Percentiles rank a stretch among this genome's conserved stretches.
Conservation (phyloP, 305 asterid genomes). For the Ilex paraguariensis region DNA sequence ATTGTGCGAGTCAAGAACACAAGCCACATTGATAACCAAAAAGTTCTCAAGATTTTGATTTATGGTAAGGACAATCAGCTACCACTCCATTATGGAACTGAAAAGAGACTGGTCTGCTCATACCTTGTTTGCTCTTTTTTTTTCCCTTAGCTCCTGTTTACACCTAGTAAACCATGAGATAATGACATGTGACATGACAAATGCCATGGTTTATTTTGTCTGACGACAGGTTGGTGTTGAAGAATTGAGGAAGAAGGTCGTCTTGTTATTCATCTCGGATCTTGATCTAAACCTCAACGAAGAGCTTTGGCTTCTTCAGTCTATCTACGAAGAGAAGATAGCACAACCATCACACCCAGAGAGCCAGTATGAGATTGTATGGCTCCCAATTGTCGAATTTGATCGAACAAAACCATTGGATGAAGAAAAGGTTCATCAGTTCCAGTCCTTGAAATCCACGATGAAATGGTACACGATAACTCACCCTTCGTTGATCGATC, state of each 20-base stretch:
- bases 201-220: not conserved
- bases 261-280: constrained; percentile 66
- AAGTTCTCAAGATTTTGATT: constrained; percentile 51
- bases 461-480: constrained; percentile 90
- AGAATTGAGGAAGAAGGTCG: constrained; percentile 50
- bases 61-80: constrained; percentile 54
- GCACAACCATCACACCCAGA: constrained; percentile 48
- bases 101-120: constrained; percentile 42
- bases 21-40: constrained; percentile 74
- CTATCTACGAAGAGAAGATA: constrained; percentile 46
- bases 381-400: constrained; percentile 53
- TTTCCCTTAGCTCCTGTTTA: not conserved
- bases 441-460: constrained; percentile 38
- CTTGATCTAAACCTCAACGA: constrained; percentile 56
- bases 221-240: constrained; percentile 57
- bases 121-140: not conserved
- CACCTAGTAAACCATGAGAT: too few relatives aligned
- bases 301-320: constrained; percentile 66
- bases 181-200: too few relatives aligned
- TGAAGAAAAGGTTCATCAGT: constrained; percentile 24
- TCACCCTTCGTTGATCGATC: constrained; percentile 59
- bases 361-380: constrained; percentile 60
- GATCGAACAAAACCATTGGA: constrained; percentile 30
- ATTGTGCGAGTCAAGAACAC: constrained; percentile 47
- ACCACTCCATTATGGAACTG: constrained; percentile 70